A percentile compares a stretch with the other conserved stretches of the same genome.
Conservation (phyloP, 176 grass and related monocot species). For the Puya raimondii region DNA sequence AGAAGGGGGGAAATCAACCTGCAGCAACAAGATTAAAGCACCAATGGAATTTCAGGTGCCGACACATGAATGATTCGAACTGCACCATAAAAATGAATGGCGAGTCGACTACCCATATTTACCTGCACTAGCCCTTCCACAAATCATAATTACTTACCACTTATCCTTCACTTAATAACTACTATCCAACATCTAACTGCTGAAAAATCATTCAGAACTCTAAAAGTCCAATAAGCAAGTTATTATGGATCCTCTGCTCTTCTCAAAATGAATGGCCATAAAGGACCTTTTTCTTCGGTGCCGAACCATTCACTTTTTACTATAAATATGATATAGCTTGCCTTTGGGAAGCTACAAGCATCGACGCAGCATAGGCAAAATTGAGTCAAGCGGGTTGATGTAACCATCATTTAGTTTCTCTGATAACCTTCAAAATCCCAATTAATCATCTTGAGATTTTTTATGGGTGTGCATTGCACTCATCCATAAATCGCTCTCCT, state of each 20-base stretch:
- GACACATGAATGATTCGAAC: conserved; percentile 6
- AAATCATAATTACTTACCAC: not conserved
- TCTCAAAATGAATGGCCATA: conserved; percentile 56
- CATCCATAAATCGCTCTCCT: conserved; percentile 80
- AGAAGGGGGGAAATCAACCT: conserved; percentile 35
- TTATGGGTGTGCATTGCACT: conserved; percentile 94
- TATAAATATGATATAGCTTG: conserved; percentile 44
- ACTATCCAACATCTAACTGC: not conserved
- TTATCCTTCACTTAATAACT: not conserved
- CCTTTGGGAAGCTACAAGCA: not conserved
- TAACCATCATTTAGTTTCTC: conserved; percentile 22
- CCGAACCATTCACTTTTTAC: conserved; percentile 9
- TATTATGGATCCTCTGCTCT: conserved; percentile 23
- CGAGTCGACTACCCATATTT: not conserved
- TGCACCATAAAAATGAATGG: not conserved
- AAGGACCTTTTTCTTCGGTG: conserved; percentile 19
- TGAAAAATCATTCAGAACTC: not conserved
- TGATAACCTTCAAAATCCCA: not conserved
- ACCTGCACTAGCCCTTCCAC: not conserved
- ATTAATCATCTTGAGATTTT: not conserved
- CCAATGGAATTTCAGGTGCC: conserved; percentile 13
- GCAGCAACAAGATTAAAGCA: conserved; percentile 33
- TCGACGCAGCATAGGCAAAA: conserved; percentile 1
- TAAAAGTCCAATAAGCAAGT: not conserved
- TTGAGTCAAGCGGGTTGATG: conserved; percentile 17